A percentile compares a stretch with the other conserved stretches of the same genome.
Evolutionary conservation across 352 stramenopile genomes (phyloP).

Genomic region (Phytophthora europaea): DNA sequence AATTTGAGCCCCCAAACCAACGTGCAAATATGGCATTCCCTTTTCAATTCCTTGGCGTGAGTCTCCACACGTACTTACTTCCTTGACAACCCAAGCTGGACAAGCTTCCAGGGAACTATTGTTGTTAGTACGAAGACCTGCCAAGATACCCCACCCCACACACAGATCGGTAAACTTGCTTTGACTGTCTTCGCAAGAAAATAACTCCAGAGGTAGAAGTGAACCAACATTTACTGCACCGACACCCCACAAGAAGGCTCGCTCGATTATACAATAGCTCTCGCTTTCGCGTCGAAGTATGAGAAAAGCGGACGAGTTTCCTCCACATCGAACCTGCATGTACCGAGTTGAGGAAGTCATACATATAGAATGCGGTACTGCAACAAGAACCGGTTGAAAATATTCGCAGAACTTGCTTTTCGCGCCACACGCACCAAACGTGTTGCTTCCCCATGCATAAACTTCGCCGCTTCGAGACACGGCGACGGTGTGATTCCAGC

Average conservation of each 20-base stretch:
- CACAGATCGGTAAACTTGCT: slow-evolving; percentile 4
- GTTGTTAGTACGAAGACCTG: slow-evolving; percentile 5
- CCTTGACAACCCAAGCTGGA: slow-evolving; percentile 24
- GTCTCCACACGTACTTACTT: slow-evolving; percentile 4
- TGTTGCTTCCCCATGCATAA: slow-evolving; percentile 56
- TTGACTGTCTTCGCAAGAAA: background rate
- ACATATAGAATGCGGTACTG: slow-evolving; percentile 22
- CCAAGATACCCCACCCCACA: slow-evolving; percentile 5
- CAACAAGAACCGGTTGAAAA: slow-evolving; percentile 47
- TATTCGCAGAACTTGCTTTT: slow-evolving; percentile 61
- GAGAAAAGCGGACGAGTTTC: slow-evolving; percentile 33
- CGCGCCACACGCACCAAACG: slow-evolving; percentile 45
- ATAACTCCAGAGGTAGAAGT: slow-evolving; percentile 28
- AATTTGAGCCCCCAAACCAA: slow-evolving; percentile 9
- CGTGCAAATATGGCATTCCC: slow-evolving; percentile 9
- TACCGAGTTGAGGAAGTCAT: background rate
- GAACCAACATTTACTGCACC: slow-evolving; percentile 8
- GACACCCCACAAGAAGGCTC: slow-evolving; percentile 39
- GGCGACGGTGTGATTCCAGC: slow-evolving; percentile 52
- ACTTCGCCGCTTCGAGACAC: slow-evolving; percentile 30
- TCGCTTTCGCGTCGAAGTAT: background rate
- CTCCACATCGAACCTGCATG: slow-evolving; percentile 29
- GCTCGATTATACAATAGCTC: slow-evolving; percentile 1
- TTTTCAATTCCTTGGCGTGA: slow-evolving; percentile 14
- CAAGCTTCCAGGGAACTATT: background rate